Base-by-base conservation (phyloP, 1,284 basidiomycete species). In the Tremellales sp. region DNA sequence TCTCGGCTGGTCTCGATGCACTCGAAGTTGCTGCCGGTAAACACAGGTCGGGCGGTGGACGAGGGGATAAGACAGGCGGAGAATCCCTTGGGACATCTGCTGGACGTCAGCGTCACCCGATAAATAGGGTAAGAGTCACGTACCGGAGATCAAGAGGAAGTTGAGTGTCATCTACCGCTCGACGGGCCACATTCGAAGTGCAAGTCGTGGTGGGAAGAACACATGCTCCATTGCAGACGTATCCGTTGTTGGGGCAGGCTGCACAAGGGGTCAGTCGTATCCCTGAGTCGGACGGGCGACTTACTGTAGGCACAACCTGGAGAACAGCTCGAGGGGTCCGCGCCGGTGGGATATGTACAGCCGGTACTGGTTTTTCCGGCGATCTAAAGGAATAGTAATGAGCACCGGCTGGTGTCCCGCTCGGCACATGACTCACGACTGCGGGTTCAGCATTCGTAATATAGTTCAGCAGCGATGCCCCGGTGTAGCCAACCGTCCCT, bases 1-100 rank as follows among this genome's bases (percentile, higher is more conserved):
- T 43, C 32, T 9, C 13, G 5, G 13, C n/a, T 5, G 5, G 42
- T 43, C 14, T 43, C 32, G 18, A 43, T 21, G 27, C 42, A 43
- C 27, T 43, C 42, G 24, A 21, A 43, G 22, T 35, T 35, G 7
- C 26, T 16, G 12, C 42, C 32, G 8, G 9, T 39, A 18, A 39
- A 39, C 8, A 25, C 37, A 12, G 37, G 37, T 39, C 8, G 14
- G 9, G 13, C 21, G 14, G 7, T 39, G 13, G 22, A 21, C 5
- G 24, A 13, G 18, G 37, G 37, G 7, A 39, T 9, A 14, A 39
- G 9, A 39, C 37, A 39, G 24, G 37, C 22, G 6, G 21, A 25
- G 12, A 39, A 39, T 6, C 37, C 37, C 9, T 18, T 8, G 9
- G 8, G 7, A 39, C 37, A 39, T 9, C 37, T 39, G 37, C 16